Percentiles rank a stretch among this genome's conserved stretches.
These are phyloP conservation scores for Amphibolis antarctica DNA, from an alignment of 106 monocot species.

Conservation along the genomic window DNA sequence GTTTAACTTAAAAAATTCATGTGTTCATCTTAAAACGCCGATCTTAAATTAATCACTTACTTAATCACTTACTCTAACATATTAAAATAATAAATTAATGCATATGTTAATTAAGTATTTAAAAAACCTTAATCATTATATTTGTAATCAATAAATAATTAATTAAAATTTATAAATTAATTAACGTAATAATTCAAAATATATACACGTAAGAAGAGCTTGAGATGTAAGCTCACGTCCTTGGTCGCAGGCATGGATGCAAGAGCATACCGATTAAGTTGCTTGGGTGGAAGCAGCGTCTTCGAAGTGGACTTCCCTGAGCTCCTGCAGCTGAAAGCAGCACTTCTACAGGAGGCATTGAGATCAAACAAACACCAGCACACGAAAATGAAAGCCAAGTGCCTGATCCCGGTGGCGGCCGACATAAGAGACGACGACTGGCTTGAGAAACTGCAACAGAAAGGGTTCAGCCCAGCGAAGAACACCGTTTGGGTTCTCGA, in stretches of 20 bases:
- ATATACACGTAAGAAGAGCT: no score
- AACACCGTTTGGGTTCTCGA: conserved; percentile 87
- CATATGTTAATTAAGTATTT: no score
- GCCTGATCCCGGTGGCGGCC: conserved; percentile 34
- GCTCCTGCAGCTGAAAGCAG: conserved; percentile 32
- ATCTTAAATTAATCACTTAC: no score
- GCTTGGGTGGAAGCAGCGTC: conserved; percentile 47
- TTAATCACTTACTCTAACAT: no score
- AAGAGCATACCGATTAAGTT: conserved; percentile 72
- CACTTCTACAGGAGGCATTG: conserved; percentile 34
- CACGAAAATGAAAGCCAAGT: conserved; percentile 20
- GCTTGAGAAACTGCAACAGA: conserved; percentile 42
- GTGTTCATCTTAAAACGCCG: no score
- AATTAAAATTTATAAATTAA: no score
- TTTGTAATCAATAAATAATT: no score
- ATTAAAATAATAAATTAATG: no score
- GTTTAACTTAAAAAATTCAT: no score
- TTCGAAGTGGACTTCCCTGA: conserved; percentile 72
- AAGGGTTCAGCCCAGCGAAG: conserved; percentile 42
- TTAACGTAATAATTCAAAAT: no score
- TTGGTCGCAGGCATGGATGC: conserved; percentile 75
- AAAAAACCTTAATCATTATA: no score
- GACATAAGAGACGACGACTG: conserved; percentile 45
- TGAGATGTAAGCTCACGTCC: not conserved
- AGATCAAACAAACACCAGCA: conserved; percentile 12